A percentile compares a stretch with the other conserved stretches of the same genome.
These are phyloP conservation scores for Aspergillus wentii DNA, from an alignment of 495 filamentous ascomycete species.

Conservation along the genomic window DNA sequence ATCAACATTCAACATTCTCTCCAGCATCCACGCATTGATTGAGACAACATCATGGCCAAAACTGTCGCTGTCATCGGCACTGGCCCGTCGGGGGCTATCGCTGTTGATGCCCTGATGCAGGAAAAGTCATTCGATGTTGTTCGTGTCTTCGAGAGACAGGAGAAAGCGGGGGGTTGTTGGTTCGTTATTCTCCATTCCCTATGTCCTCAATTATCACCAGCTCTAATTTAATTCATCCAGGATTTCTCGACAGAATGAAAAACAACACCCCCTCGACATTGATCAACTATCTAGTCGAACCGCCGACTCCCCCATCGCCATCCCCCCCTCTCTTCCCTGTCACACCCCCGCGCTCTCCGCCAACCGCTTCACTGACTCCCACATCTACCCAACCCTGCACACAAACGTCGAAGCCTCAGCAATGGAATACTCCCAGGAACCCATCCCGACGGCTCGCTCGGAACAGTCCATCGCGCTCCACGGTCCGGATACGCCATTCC, in stretches of 20 bases:
- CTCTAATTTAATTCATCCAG: constrained; percentile 13
- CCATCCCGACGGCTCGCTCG: constrained; percentile 27
- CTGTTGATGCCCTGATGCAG: constrained; percentile 51
- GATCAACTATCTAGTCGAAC: constrained; percentile 36
- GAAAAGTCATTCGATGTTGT: constrained; percentile 52
- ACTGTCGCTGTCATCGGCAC: constrained; percentile 55
- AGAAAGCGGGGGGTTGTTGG: constrained; percentile 55
- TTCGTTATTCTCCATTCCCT: too few relatives aligned
- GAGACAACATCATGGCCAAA: too few relatives aligned
- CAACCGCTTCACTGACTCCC: constrained; percentile 45
- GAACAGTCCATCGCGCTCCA: constrained; percentile 31
- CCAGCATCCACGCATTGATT: too few relatives aligned
- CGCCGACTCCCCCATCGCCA: constrained; percentile 42
- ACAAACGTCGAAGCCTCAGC: constrained; percentile 35
- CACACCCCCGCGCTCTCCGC: constrained; percentile 33
- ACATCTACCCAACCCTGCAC: constrained; percentile 33
- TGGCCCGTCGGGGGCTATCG: constrained; percentile 54
- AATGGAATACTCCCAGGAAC: constrained; percentile 38
- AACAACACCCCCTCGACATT: constrained; percentile 29
- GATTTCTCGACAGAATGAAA: constrained; percentile 36
- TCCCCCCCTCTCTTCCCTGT: constrained; percentile 43
- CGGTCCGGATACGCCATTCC: constrained; percentile 32
- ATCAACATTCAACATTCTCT: too few relatives aligned
- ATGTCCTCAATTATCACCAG: background rate
- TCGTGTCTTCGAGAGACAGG: constrained; percentile 55